Conservation (phyloP, 768 basidiomycete species). For the Boletus patriciae region DNA sequence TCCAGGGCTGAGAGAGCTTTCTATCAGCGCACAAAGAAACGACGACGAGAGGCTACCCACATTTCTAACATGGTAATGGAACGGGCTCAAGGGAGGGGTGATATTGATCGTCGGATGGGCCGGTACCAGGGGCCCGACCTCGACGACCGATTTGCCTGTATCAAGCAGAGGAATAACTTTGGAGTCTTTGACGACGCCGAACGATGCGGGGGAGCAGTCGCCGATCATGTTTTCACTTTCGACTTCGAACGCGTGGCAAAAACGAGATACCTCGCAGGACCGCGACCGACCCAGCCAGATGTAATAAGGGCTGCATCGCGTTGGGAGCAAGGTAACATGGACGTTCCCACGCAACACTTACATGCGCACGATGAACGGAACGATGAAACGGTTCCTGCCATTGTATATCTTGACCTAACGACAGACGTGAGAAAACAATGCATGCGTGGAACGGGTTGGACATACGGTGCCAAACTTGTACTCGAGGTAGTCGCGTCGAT, state of each 20-base stretch:
- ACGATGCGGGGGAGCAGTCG: slow-evolving; percentile 44
- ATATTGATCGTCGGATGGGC: slow-evolving; percentile 46
- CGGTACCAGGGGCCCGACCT: slow-evolving; percentile 14
- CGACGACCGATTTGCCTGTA: slow-evolving; percentile 40
- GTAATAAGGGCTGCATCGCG: slow-evolving; percentile 55
- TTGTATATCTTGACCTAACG: slow-evolving; percentile 63
- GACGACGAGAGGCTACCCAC: slow-evolving; percentile 29
- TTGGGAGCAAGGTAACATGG: not conserved
- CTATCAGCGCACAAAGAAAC: too few relatives aligned
- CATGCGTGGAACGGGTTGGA: slow-evolving; percentile 4
- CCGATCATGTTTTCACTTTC: too few relatives aligned
- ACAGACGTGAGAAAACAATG: not conserved
- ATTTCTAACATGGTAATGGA: slow-evolving; percentile 59
- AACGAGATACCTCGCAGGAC: too few relatives aligned
- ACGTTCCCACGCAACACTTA: slow-evolving; percentile 25
- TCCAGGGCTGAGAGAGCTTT: slow-evolving; percentile 46
- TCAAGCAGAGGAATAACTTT: slow-evolving; percentile 43
- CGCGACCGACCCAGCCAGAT: slow-evolving; percentile 75
- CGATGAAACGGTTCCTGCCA: slow-evolving; percentile 65
- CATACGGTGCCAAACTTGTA: slow-evolving; percentile 72
- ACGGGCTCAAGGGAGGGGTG: slow-evolving; percentile 56
- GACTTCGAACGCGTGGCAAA: too few relatives aligned
- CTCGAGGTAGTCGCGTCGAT: slow-evolving; percentile 70
- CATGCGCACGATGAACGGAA: slow-evolving; percentile 69
- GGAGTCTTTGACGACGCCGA: slow-evolving; percentile 35